Base-by-base conservation (phyloP, 2,329 filamentous ascomycete species). In the Helotiales sp. region DNA sequence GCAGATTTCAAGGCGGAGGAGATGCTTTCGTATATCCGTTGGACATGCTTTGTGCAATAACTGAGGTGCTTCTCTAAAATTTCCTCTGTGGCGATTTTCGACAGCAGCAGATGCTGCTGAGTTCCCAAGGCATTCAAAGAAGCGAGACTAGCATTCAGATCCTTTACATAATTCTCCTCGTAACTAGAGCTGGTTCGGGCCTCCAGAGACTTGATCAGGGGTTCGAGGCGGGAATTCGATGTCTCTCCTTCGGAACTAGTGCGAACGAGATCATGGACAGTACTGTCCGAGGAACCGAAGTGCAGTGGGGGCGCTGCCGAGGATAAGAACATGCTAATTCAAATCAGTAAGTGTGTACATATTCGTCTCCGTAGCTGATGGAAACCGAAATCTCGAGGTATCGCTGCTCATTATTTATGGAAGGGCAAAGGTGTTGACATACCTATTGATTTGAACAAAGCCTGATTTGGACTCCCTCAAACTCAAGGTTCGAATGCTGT, bases 161-260 rank as follows among this genome's bases (percentile, higher is more conserved):
- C 48, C 13, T 60, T 33, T 22, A 58, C 40, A 38, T 62, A 62
- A 1, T 48, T 47, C 22, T 53, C 50, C 42, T 60, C 60, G 24
- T 61, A 58, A 13, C 27, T 52, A 5, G 55, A 55, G 5, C 6
- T 7, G 15, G 52, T 48, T n/a, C 33, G 47, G 44, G 15, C n/a
- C 6, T 56, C 42, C 2, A 56, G 42, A 27, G 7, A 4, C 9
- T 57, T 17, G 17, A 57, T 38, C 15, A 57, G 24, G 12, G 15
- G 15, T 5, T 13, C 5, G 25, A 48, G 29, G 9, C 25, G 46
- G 19, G 25, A n/a, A 19, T 22, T 24, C 8, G 15, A 6, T 10
- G 6, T 31, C 19, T 29, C n/a, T 22, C n/a, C 46, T 17, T 19
- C 12, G 9, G 13, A 13, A 19, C 10, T 13, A 17, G 7, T 12